Base-by-base conservation (phyloP, 2,329 filamentous ascomycete genomes). In the Curvularia sp. region DNA sequence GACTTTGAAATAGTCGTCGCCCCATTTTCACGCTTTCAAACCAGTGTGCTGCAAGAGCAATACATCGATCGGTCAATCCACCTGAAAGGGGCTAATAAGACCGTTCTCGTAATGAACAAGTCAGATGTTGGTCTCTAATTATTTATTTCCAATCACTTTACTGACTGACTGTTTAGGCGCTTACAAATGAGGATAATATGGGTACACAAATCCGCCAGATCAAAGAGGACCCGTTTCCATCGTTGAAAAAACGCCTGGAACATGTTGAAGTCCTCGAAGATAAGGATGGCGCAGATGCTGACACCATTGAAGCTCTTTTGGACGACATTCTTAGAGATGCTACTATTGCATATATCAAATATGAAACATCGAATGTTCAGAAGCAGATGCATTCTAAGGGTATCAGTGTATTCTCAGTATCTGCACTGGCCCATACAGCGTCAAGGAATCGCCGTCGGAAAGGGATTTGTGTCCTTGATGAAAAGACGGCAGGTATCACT, bases 1-100 rank as follows among this genome's bases (percentile, higher is more conserved):
- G 30, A 64, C 13, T 64, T 54, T 5, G 65, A 67, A 21, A 60
- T 67, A 21, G 55, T 67, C 3, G 55, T 67, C 1, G 53, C 47
- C 0, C 57, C 60, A 6, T 27, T 15, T 42, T 47, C 52, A 8
- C 54, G 62, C 2, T 9, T 59, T 1, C 10, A 38, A 7, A 47
- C 62, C 2, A 62, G 48, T 36, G 32, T 42, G 1, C 19, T 27
- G 5, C 64, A 60, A 0, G 27, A 59, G 1, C 15, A 8, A 0
- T 63, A 65, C 19, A 53, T 63, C 25, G 43, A 32, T 25, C 49
- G 34, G 8, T 65, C 64, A 0, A 43, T 62, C 10, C 54, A 49
- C 15, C 51, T 60, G 1, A 58, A 51, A 19, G 60, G 60, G 2
- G 49, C 54, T 0, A 30, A 45, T 5, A 58, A 59, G 23, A 66